A percentile compares a stretch with the other conserved stretches of the same genome.
Evolutionary conservation across 805 yeast genomes (phyloP).

Genomic region (Metschnikowia koreensis): DNA sequence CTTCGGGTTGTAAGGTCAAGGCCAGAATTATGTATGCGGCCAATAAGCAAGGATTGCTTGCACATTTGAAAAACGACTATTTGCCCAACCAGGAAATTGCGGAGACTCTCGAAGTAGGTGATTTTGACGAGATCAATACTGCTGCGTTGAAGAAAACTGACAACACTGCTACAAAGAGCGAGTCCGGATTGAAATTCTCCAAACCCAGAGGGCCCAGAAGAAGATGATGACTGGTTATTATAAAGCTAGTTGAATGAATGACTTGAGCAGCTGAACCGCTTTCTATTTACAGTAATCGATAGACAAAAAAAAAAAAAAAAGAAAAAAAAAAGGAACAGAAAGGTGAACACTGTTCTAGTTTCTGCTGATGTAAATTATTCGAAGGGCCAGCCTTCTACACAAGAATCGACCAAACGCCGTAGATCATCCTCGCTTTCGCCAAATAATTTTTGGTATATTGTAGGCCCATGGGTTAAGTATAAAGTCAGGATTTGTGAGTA

Average conservation of each 20-base stretch:
- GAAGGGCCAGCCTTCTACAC: conserved; percentile 18
- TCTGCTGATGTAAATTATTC: neutral
- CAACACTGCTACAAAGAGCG: neutral
- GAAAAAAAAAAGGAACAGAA: no score
- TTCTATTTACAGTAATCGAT: no score
- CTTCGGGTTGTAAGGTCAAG: conserved; percentile 83
- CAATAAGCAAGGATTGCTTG: conserved; percentile 60
- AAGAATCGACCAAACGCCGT: conserved; percentile 23
- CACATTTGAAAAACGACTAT: conserved; percentile 43
- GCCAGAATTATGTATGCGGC: conserved; percentile 94
- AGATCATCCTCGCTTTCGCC: conserved; percentile 18
- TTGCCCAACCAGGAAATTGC: conserved; percentile 29
- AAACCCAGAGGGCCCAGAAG: conserved; percentile 74
- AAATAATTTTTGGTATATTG: conserved; percentile 19
- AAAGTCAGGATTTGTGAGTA: conserved; percentile 39
- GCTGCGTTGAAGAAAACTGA: conserved; percentile 37
- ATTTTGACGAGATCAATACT: conserved; percentile 63
- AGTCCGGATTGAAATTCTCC: conserved; percentile 35
- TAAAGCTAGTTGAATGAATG: no score
- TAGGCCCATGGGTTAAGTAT: conserved; percentile 9
- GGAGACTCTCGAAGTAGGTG: conserved; percentile 67
- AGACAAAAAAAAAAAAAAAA: no score
- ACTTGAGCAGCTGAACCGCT: no score
- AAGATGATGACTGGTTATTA: no score
- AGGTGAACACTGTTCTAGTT: no score